Evolutionary conservation across 1,284 basidiomycete species (phyloP).

Genomic region (Rhodotorula sp.): DNA sequence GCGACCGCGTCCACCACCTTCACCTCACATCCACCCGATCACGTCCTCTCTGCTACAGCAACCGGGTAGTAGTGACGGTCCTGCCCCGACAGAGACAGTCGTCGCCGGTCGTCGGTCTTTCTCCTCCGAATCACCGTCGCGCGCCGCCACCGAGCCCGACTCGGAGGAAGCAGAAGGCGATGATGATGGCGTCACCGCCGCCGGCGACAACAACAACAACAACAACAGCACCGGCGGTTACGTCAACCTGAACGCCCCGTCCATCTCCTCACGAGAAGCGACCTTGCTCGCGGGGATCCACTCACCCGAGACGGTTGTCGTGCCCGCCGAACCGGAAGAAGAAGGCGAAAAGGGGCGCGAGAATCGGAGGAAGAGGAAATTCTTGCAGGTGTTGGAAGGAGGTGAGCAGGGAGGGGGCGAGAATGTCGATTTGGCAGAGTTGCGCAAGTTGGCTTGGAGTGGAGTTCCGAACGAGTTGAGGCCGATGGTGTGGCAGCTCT

Average conservation of each 20-base stretch:
- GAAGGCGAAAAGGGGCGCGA: constrained; percentile 38
- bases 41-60: constrained; percentile 52
- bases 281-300: constrained; percentile 26
- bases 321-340: constrained; percentile 27
- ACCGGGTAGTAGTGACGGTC: too few species aligned
- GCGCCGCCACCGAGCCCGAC: constrained; percentile 8
- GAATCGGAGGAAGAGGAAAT: constrained; percentile 39
- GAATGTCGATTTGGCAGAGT: constrained; percentile 67
- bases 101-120: not conserved
- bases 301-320: not conserved
- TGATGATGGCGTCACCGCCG: not conserved
- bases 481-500: constrained; percentile 89
- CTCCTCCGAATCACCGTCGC: constrained; percentile 57
- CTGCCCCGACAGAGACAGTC: too few species aligned
- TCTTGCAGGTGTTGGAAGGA: constrained; percentile 41
- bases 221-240: constrained; percentile 19
- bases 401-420: constrained; percentile 2
- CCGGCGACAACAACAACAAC: constrained; percentile 18
- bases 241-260: constrained; percentile 30
- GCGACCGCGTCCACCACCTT: constrained; percentile 10
- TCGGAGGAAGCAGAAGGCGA: constrained; percentile 8
- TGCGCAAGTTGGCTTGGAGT: constrained; percentile 91
- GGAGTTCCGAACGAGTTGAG: constrained; percentile 86
- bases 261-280: constrained; percentile 14
- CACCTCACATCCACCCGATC: constrained; percentile 5